phyloP scores from a whole-genome alignment of 148 eudicot genomes.

The Spergularia bocconei region DNA sequence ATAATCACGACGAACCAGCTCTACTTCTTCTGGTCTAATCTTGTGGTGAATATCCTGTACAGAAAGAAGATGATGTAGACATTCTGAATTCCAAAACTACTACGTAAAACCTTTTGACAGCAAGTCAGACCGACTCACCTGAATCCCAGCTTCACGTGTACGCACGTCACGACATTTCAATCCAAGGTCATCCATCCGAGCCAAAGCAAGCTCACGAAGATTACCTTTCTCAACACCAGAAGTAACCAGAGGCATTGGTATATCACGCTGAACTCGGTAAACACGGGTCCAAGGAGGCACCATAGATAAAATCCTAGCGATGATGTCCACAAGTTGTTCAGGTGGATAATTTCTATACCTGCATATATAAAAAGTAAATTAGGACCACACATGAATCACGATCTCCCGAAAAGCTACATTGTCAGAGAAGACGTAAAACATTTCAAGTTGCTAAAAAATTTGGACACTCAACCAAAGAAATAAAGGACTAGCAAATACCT shows the following conservation, averaged over 20 bases:
- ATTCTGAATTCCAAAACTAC: neutral
- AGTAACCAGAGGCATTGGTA: constrained; percentile 98
- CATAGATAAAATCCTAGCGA: constrained; percentile 89
- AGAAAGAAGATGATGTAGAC: neutral
- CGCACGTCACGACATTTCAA: constrained; percentile 97
- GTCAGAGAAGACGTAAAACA: neutral
- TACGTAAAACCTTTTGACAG: neutral
- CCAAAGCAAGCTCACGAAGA: constrained; percentile 96
- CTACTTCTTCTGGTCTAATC: constrained; percentile 93
- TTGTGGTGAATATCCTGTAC: constrained; percentile 92
- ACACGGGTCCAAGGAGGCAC: constrained; percentile 99
- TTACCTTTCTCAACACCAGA: constrained; percentile 99
- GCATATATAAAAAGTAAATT: constrained; percentile 19
- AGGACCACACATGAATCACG: constrained; percentile 7
- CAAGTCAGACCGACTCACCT: constrained; percentile 40
- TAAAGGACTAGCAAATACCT: constrained; percentile 41
- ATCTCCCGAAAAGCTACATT: neutral
- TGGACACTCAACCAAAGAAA: too few relatives aligned
- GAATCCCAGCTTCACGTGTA: constrained; percentile 99
- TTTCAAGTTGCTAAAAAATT: neutral
- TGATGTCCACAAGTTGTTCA: constrained; percentile 97
- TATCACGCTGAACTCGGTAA: constrained; percentile 97
- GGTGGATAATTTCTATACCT: constrained; percentile 99
- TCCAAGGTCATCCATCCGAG: constrained; percentile 97
- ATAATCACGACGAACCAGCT: constrained; percentile 97